Evolutionary conservation across 1,284 basidiomycete genomes (phyloP).

Genomic region (Peniophora sp.): DNA sequence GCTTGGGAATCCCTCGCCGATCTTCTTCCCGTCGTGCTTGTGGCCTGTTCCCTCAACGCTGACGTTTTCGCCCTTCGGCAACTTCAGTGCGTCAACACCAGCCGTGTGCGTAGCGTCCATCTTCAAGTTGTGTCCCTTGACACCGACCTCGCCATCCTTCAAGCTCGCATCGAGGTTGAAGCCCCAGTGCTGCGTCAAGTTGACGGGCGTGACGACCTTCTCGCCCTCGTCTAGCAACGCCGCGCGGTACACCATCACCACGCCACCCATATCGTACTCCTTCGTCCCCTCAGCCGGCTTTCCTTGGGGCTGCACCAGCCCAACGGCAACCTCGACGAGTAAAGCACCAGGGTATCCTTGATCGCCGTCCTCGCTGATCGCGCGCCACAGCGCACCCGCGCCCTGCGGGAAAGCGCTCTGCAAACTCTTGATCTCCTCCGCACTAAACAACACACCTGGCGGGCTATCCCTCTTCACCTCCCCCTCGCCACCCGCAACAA

Average conservation of each 20-base stretch:
- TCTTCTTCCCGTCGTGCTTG: conserved; percentile 34
- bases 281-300: conserved; percentile 18
- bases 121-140: conserved; percentile 49
- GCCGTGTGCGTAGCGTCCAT: conserved; percentile 53
- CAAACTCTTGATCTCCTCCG: conserved; percentile 40
- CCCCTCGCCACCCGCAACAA: conserved; percentile 46
- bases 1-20: conserved; percentile 51
- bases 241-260: conserved; percentile 60
- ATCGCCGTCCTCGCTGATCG: conserved; percentile 57
- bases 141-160: conserved; percentile 28
- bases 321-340: conserved; percentile 51
- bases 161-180: conserved; percentile 71
- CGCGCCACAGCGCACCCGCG: conserved; percentile 42
- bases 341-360: conserved; percentile 61
- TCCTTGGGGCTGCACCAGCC: conserved; percentile 39
- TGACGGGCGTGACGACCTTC: conserved; percentile 52
- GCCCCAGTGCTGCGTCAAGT: conserved; percentile 74
- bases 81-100: conserved; percentile 38
- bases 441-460: conserved; percentile 46
- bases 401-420: conserved; percentile 21
- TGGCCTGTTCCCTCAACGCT: conserved; percentile 41
- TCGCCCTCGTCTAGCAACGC: conserved; percentile 41
- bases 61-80: conserved; percentile 46
- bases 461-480: conserved; percentile 32
- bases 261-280: conserved; percentile 49